phyloP scores from a whole-genome alignment of 2,329 filamentous ascomycete genomes.

The Monilinia polystroma region DNA sequence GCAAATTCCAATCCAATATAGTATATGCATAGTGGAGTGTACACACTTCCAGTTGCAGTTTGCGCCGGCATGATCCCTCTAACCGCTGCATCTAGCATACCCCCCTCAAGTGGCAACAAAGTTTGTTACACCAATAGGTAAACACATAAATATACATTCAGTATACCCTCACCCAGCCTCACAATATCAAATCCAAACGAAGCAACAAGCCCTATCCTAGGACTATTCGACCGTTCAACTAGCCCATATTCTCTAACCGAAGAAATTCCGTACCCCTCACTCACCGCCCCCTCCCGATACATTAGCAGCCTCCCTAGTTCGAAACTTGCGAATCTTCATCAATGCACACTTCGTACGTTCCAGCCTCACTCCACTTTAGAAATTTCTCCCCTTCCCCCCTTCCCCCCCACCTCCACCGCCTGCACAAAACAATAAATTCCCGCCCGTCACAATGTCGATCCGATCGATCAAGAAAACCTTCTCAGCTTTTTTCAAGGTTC shows the following conservation, averaged over 20 bases:
- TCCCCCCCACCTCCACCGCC: not conserved
- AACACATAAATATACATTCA: not conserved
- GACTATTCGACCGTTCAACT: not conserved
- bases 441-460: conserved; percentile 8
- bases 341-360: conserved; percentile 3
- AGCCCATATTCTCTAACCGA: not conserved
- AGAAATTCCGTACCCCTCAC: not conserved
- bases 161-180: not conserved
- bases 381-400: not conserved
- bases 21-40: not conserved
- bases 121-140: not conserved
- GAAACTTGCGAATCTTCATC: conserved; percentile 1
- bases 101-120: not conserved
- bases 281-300: conserved; percentile 2
- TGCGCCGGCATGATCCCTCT: conserved; percentile 2
- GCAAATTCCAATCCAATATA: not conserved
- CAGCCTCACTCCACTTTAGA: not conserved
- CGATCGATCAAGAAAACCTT: conserved; percentile 9
- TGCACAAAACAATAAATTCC: conserved; percentile 12
- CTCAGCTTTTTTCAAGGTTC: conserved; percentile 5
- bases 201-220: conserved; percentile 6
- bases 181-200: not conserved
- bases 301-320: conserved; percentile 6
- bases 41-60: not conserved
- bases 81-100: not conserved